Evolutionary conservation across 352 stramenopile genomes (phyloP), one percentile per base, ranked within the genome.

Genomic region (Globisporangium lucens): DNA sequence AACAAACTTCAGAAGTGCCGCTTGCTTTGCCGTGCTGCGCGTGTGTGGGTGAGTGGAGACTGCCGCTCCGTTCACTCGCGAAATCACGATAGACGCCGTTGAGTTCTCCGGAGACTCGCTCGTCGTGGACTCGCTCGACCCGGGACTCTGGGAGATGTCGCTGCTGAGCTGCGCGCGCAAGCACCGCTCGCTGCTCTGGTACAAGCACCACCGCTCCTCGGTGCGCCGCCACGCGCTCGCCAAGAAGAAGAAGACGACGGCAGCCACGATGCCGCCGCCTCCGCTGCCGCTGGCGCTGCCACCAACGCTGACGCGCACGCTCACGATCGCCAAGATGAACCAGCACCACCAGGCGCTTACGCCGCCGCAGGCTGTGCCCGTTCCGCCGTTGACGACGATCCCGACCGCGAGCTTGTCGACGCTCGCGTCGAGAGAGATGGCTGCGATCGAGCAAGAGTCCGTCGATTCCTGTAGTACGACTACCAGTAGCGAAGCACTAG

Each of bases 141-240:
- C 68, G 51, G 78, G 69, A 67, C 75, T 80, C 53, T 82, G 75
- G 75, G 79, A 89, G 61, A 88, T 89, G 81, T 78, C 81, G 57
- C 69, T 89, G 49, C 76, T 89, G 51, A 80, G 69, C 57, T 88
- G 73, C 63, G 71, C 78, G 61, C 78, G 75, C 36, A 79, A 81
- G 35, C 72, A 89, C 67, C 81, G 81, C 56, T 75, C 78, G 47
- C 71, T 85, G 58, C 71, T 83, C 56, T 83, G 67, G 74, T 78
- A 80, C 53, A 74, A 74, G 56, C 66, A 74, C 36, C 75, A 85
- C 41, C 80, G 78, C 73, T 70, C 73, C 0, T 36, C 76, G 30
- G 59, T 66, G 13, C 80, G 74, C n/a, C 78, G 78, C 56, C 68
- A 81, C 41, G 47, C 67, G 30, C 58, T 79, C 4, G 63, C 65